Conservation (phyloP, 176 grass and related monocot genomes). For the Aegilops umbellulata region DNA sequence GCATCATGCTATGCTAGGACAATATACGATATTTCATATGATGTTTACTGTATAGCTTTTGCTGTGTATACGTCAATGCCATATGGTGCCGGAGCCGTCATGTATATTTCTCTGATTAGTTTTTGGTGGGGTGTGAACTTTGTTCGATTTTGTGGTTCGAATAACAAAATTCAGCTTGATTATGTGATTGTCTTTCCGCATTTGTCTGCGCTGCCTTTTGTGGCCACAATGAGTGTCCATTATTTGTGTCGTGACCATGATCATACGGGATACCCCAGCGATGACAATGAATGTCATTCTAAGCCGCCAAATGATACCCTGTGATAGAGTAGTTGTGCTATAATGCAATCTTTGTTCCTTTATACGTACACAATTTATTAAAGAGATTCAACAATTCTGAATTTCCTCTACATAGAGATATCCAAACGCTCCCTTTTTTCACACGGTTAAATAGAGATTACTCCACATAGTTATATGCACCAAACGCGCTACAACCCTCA, state of each 20-base stretch:
- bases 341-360: not conserved
- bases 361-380: not conserved
- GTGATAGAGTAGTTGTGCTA: not conserved
- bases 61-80: not conserved
- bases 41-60: constrained; percentile 8
- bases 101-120: not conserved
- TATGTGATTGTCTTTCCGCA: not conserved
- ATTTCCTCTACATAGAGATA: too few relatives aligned
- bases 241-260: not conserved
- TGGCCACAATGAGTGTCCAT: not conserved
- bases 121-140: not conserved
- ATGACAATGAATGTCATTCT: not conserved
- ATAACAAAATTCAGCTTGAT: constrained; percentile 11
- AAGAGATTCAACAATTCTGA: too few relatives aligned
- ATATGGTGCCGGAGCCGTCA: not conserved
- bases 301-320: not conserved
- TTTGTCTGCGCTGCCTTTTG: not conserved
- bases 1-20: not conserved
- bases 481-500: too few relatives aligned
- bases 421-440: too few relatives aligned
- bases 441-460: too few relatives aligned
- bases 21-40: not conserved
- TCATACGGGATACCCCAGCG: too few relatives aligned
- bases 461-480: too few relatives aligned
- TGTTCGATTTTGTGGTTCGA: not conserved